These are phyloP conservation scores for Lunasporangiospora selenospora DNA, from an alignment of 192 early-diverging fungal genomes.

Conservation along the genomic window DNA sequence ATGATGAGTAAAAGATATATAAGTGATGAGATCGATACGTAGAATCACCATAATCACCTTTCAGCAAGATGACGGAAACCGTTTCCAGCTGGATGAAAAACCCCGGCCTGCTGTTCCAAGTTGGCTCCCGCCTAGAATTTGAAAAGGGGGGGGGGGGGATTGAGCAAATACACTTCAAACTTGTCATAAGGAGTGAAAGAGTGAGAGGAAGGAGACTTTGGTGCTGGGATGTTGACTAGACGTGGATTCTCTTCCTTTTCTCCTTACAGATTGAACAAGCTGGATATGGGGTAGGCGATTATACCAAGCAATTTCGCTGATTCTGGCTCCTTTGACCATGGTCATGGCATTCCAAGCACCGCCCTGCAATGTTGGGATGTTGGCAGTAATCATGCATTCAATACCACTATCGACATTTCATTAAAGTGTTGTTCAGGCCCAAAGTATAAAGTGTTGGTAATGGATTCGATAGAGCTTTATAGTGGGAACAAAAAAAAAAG, in stretches of 20 bases:
- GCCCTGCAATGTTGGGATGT: constrained; percentile 64
- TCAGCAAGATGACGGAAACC: constrained; percentile 64
- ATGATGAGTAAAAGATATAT: neutral
- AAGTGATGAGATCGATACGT: neutral
- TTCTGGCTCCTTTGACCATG: constrained; percentile 56
- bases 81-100: constrained; percentile 69
- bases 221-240: too few species aligned
- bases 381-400: constrained; percentile 63
- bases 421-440: too few species aligned
- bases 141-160: neutral
- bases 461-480: neutral
- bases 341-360: constrained; percentile 68
- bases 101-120: constrained; percentile 65
- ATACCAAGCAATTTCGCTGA: constrained; percentile 58
- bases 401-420: constrained; percentile 39
- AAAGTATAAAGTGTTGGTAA: neutral
- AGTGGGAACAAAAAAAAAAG: neutral
- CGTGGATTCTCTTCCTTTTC: neutral
- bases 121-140: constrained; percentile 65
- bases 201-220: too few species aligned
- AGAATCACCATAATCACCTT: constrained; percentile 17
- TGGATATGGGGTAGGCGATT: constrained; percentile 64
- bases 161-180: neutral
- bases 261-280: constrained; percentile 62
- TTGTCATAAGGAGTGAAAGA: too few species aligned